These are phyloP conservation scores for Aspergillus sp. DNA, from an alignment of 2,329 filamentous ascomycete genomes.

Conservation along the genomic window DNA sequence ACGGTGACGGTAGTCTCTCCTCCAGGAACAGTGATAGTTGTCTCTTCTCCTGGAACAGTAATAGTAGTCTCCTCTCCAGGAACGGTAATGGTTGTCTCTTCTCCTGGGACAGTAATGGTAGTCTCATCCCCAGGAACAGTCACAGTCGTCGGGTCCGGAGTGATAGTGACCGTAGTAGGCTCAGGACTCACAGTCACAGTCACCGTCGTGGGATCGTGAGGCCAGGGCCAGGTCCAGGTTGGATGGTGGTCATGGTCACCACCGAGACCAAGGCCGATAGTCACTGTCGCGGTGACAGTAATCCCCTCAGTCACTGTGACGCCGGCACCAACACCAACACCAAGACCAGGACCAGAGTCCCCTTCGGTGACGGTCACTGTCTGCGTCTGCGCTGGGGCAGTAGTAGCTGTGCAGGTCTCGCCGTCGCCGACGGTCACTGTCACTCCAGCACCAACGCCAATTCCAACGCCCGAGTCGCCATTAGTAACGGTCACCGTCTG, in stretches of 20 bases:
- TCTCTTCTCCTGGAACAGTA: background rate
- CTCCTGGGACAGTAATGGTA: background rate
- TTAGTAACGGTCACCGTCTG: background rate
- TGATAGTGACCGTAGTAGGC: too few species aligned
- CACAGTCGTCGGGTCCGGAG: too few species aligned
- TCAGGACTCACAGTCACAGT: slow-evolving; percentile 8
- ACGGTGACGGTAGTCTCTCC: too few species aligned
- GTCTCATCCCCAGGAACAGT: background rate
- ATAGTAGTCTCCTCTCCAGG: too few species aligned
- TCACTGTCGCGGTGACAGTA: background rate
- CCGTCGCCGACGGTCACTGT: background rate
- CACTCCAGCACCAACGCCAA: background rate
- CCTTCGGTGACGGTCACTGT: background rate
- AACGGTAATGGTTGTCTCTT: background rate
- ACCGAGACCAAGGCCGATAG: background rate
- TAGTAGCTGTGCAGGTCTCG: background rate
- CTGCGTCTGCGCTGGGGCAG: background rate
- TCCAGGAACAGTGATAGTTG: background rate
- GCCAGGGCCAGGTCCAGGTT: too few species aligned
- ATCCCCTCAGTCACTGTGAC: background rate
- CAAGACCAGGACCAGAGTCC: background rate
- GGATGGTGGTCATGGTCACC: background rate
- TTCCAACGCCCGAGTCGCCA: too few species aligned
- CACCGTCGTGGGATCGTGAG: background rate
- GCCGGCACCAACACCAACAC: background rate